A percentile compares a stretch with the other conserved stretches of the same genome.
phyloP scores from a whole-genome alignment of 148 eudicot species.

The Vaccinium myrtillus region DNA sequence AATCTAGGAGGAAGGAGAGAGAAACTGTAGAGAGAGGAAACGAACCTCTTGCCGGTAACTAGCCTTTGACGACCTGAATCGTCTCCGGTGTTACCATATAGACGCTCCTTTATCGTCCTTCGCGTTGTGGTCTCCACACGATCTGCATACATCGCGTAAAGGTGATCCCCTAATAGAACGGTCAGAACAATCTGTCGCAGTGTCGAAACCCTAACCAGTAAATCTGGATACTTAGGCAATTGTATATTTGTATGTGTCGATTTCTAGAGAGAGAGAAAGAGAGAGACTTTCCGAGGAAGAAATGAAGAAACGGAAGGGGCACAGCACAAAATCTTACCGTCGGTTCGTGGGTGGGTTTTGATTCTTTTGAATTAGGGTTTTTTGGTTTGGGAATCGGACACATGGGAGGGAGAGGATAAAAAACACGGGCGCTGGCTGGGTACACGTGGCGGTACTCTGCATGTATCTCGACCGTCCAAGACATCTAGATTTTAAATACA shows the following conservation, averaged over 20 bases:
- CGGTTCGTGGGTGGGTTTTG: not conserved
- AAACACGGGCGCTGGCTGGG: too few species aligned
- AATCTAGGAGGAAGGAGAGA: not conserved
- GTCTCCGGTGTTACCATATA: constrained; percentile 38
- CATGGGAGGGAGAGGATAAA: too few species aligned
- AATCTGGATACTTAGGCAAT: not conserved
- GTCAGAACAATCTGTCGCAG: not conserved
- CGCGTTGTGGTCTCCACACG: constrained; percentile 51
- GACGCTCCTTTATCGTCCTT: constrained; percentile 63
- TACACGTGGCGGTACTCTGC: too few species aligned
- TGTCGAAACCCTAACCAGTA: constrained; percentile 52
- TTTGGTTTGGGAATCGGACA: too few species aligned
- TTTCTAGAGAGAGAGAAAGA: constrained; percentile 11
- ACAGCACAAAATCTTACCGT: not conserved
- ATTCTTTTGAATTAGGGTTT: not conserved
- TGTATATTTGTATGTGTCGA: not conserved
- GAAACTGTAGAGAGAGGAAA: not conserved
- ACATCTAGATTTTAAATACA: too few species aligned
- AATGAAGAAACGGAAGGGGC: not conserved
- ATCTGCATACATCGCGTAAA: constrained; percentile 71
- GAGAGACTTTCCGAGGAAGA: not conserved
- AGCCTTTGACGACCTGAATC: constrained; percentile 52
- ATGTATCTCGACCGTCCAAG: too few species aligned
- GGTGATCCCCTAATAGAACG: not conserved
- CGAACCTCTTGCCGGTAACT: constrained; percentile 70